These are phyloP conservation scores for Yamadazyma phyllophila DNA, from an alignment of 805 yeast genomes.

Conservation along the genomic window DNA sequence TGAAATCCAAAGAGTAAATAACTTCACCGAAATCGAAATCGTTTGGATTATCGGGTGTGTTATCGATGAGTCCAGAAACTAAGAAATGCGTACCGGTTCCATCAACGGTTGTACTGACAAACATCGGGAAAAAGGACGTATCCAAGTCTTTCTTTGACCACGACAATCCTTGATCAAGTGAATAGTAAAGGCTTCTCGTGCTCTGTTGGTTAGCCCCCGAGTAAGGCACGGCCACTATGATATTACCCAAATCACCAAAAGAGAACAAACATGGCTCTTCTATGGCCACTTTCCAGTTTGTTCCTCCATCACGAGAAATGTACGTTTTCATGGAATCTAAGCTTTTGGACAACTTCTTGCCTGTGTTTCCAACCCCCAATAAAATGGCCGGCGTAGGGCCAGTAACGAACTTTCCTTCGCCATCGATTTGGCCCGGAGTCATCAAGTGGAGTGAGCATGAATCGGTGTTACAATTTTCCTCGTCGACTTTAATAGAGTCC, in stretches of 20 bases:
- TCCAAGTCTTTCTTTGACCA: conserved; percentile 59
- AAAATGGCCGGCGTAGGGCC: conserved; percentile 55
- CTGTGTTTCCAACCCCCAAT: conserved; percentile 33
- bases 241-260: conserved; percentile 78
- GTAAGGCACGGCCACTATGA: conserved; percentile 59
- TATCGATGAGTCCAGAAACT: conserved; percentile 40
- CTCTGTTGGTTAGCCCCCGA: conserved; percentile 21
- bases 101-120: conserved; percentile 60
- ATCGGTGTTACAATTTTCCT: conserved; percentile 41
- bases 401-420: conserved; percentile 42
- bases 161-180: conserved; percentile 70
- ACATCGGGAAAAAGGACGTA: conserved; percentile 35
- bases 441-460: conserved; percentile 47
- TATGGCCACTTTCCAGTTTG: conserved; percentile 60
- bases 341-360: conserved; percentile 20
- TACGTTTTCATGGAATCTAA: conserved; percentile 42
- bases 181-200: conserved; percentile 41
- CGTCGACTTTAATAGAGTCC: conserved; percentile 48
- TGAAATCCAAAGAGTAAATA: conserved; percentile 51
- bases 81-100: conserved; percentile 64
- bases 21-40: conserved; percentile 17
- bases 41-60: conserved; percentile 8
- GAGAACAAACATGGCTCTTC: conserved; percentile 53
- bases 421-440: conserved; percentile 31
- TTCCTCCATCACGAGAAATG: conserved; percentile 74